phyloP scores from a whole-genome alignment of 495 filamentous ascomycete genomes.

The Penicillium flavigenum region DNA sequence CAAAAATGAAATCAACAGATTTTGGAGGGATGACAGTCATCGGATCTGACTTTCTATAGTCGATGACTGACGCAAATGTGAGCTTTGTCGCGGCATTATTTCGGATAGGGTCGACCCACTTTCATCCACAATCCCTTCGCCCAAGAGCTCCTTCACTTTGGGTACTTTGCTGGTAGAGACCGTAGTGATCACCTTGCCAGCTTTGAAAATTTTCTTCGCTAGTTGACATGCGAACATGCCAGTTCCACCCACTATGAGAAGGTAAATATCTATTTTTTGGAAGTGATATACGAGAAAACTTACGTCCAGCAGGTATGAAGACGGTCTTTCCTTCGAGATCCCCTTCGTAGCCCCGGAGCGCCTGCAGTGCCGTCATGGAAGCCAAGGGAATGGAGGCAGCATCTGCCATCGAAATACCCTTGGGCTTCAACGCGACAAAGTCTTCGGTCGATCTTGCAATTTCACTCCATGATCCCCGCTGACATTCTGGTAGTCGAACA shows the following conservation, averaged over 20 bases:
- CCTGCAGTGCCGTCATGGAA: slow-evolving; percentile 44
- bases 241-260: slow-evolving; percentile 42
- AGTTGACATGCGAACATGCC: slow-evolving; percentile 51
- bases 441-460: slow-evolving; percentile 38
- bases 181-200: slow-evolving; percentile 50
- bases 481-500: slow-evolving; percentile 32
- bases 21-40: slow-evolving; percentile 39
- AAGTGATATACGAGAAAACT: neutral
- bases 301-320: slow-evolving; percentile 49
- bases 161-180: slow-evolving; percentile 53
- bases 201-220: slow-evolving; percentile 54
- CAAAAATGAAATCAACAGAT: slow-evolving; percentile 53
- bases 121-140: slow-evolving; percentile 17
- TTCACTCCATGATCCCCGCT: slow-evolving; percentile 37
- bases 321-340: slow-evolving; percentile 53
- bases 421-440: slow-evolving; percentile 42
- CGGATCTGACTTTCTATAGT: slow-evolving; percentile 49
- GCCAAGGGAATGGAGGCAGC: slow-evolving; percentile 43
- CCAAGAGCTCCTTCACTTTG: slow-evolving; percentile 29
- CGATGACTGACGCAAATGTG: slow-evolving; percentile 39
- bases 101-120: slow-evolving; percentile 8
- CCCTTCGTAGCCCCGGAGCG: slow-evolving; percentile 39
- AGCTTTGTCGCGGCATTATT: slow-evolving; percentile 9
- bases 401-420: slow-evolving; percentile 36
- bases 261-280: neutral